phyloP scores from a whole-genome alignment of 1,139 yeast genomes.

The Lodderomyces beijingensis region DNA sequence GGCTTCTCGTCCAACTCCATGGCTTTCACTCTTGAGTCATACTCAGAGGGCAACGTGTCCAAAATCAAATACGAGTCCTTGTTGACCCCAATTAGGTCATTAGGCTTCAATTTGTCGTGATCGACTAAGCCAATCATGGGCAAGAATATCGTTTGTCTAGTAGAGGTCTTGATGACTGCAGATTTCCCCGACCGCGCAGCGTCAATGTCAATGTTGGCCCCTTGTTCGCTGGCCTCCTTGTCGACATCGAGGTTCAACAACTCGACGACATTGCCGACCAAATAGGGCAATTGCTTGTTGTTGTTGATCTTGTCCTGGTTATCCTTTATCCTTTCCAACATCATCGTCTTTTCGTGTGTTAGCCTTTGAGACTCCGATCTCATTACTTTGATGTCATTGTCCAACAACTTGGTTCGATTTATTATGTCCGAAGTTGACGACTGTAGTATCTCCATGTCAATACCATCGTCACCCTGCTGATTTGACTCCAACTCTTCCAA shows the following conservation, averaged over 20 bases:
- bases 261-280: conserved; percentile 98
- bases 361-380: conserved; percentile 87
- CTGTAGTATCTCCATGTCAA: conserved; percentile 77
- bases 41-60: conserved; percentile 95
- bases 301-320: conserved; percentile 95
- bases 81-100: conserved; percentile 95
- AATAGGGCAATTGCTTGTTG: conserved; percentile 90
- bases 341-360: conserved; percentile 86
- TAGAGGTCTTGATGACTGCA: conserved; percentile 95
- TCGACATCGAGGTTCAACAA: conserved; percentile 83
- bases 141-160: conserved; percentile 93
- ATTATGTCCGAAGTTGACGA: conserved; percentile 79
- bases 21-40: conserved; percentile 95
- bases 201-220: conserved; percentile 92
- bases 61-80: conserved; percentile 91
- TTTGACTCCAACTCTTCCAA: conserved; percentile 60
- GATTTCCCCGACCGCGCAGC: conserved; percentile 93
- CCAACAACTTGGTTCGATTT: conserved; percentile 82
- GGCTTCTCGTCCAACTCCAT: conserved; percentile 99
- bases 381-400: conserved; percentile 95
- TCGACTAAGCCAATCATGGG: conserved; percentile 96
- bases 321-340: conserved; percentile 92
- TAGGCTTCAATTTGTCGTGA: conserved; percentile 83
- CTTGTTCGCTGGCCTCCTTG: conserved; percentile 84
- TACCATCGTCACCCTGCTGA: conserved; percentile 43